Evolutionary conservation across 2,329 filamentous ascomycete genomes (phyloP), one percentile per base, ranked within the genome.

Genomic region (Microsporum canis): DNA sequence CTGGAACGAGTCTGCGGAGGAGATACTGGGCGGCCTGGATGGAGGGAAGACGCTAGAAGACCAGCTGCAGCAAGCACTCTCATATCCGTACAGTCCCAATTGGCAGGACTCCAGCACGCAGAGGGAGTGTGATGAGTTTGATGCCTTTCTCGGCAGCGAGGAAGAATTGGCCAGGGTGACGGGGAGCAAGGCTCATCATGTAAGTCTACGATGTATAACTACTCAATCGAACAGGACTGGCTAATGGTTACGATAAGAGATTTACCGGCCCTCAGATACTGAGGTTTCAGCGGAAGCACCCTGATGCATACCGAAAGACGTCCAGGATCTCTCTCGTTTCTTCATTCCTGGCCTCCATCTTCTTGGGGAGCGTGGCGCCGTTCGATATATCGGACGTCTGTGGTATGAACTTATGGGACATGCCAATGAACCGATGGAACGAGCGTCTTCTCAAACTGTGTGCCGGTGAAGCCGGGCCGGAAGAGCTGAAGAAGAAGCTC

Each of bases 71-170:
- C 77, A 76, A 2, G 88, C 87, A 0, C 89, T 97, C 70, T 88
- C 91, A 14, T 88, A 95, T 72, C 86, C 88, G 3, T 91, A 86
- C 76, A 91, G 89, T 66, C 94, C 94, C 5, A 99, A 97, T 73
- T 99, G 94, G 94, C 94, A 97, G 76, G 94, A 99, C 73, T 88
- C 91, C 64, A 96, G 91, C 76, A 97, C 94, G 1, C 91, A 96
- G 77, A 80, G 80, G 66, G 89, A 99, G 76, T 96, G 91, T 71
- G 91, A 96, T 72, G 80, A 83, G 65, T 97, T 97, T 70, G 91
- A 97, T 72, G 81, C 78, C 3, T 78, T 79, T 59, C 76, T 96
- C 5, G 88, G 88, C 0, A 79, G 79, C 5, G 78, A 83, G 1
- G 81, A 87, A 68, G 80, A 81, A 64, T 76, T 99, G 67, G 94